phyloP scores from a whole-genome alignment of 768 basidiomycete species.

The Suillus subaureus region DNA sequence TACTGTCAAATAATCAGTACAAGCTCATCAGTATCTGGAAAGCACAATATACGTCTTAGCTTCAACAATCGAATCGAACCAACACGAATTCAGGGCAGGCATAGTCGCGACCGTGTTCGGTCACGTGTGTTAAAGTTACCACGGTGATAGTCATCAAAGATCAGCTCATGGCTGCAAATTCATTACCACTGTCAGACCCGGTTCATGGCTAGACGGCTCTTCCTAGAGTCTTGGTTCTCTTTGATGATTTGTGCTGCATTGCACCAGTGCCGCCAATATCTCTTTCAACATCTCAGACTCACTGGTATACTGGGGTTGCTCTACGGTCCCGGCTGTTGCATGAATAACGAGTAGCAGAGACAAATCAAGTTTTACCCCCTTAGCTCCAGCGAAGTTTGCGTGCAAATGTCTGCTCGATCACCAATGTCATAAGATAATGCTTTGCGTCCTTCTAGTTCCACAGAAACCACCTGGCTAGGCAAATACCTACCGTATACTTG shows the following conservation, averaged over 20 bases:
- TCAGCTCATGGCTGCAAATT: too few relatives aligned
- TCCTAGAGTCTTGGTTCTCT: neutral
- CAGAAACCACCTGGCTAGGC: too few relatives aligned
- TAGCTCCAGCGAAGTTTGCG: too few relatives aligned
- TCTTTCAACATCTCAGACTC: neutral
- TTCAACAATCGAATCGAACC: slow-evolving; percentile 20
- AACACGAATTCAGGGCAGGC: slow-evolving; percentile 41
- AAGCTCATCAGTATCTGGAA: slow-evolving; percentile 19
- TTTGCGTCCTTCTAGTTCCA: too few relatives aligned
- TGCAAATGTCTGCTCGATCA: too few relatives aligned
- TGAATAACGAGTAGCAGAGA: too few relatives aligned
- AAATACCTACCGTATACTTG: too few relatives aligned
- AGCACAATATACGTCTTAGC: slow-evolving; percentile 41
- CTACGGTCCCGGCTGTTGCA: too few relatives aligned
- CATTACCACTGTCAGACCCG: too few relatives aligned
- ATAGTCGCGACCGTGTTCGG: slow-evolving; percentile 38
- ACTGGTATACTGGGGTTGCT: too few relatives aligned
- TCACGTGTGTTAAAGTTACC: slow-evolving; percentile 34
- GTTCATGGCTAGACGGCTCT: neutral
- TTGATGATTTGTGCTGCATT: neutral
- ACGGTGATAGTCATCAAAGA: neutral
- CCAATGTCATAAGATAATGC: too few relatives aligned
- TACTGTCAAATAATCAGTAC: neutral
- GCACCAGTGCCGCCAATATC: neutral
- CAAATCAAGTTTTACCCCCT: too few relatives aligned